Evolutionary conservation across 1,284 basidiomycete genomes (phyloP), one percentile per base, ranked within the genome.

Genomic region (Mrakiaceae sp.): DNA sequence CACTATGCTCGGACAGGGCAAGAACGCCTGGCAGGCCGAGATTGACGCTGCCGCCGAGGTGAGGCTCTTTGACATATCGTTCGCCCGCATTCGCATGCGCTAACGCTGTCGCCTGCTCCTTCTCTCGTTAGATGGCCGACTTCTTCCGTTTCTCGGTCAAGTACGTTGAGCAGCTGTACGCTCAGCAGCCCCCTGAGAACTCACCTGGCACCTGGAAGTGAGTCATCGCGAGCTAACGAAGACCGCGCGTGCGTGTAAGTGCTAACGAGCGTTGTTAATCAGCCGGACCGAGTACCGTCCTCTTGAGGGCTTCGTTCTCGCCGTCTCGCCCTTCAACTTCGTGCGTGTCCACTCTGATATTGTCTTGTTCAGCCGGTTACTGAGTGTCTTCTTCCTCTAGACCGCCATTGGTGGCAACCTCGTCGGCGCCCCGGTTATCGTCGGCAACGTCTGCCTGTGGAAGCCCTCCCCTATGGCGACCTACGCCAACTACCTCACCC

Each of bases 11-110:
- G 95, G 95, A 11, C 95, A 99, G 79, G 95, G 96, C 62, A 99
- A 99, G 84, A 99, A 98, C 75, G 87, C 84, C 10, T 98, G 95
- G 95, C 95, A 99, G 79, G 96, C 95, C 39, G 95, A 99, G 81
- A 98, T 99, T 69, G 95, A 99, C 77, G 90, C 96, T 62, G 95
- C 93, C 43, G 95, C 96, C 14, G 95, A 98, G 85, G 88, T 90
- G 66, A 68, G 81, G 75, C 16, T 44, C 27, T 12, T 50, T 48
- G 27, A 7, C n/a, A 4, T 46, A 2, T 53, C 14, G 39, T 42
- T 51, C 5, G 27, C 27, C 27, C 59, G 44, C 56, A 16, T 27
- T 8, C 27, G 4, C 7, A 10, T 46, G 11, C 14, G 27, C 52
- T 57, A 14, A 43, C 42, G 39, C 4, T 42, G 43, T 53, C 42